Evolutionary conservation across 164 flowering plant genomes (phyloP).

Genomic region (Litsea cubeba): DNA sequence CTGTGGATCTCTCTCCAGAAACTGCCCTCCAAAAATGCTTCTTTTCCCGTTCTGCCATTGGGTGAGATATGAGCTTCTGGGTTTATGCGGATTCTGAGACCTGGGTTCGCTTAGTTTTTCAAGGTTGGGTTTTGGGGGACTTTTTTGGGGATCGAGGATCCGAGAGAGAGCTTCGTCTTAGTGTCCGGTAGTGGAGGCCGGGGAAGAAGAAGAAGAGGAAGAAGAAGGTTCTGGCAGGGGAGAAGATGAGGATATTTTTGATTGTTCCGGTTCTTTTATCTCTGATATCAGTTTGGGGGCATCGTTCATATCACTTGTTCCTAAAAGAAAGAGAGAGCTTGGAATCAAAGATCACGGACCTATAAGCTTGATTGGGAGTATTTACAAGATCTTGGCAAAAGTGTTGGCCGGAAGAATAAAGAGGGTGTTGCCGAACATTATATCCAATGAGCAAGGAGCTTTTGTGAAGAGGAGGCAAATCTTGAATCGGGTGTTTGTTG

Average conservation of each 20-base stretch:
- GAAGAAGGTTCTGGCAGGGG: not conserved
- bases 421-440: too few relatives aligned
- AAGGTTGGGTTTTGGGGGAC: slow-evolving; percentile 7
- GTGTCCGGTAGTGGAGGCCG: not conserved
- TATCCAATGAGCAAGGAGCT: too few relatives aligned
- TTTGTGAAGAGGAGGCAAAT: too few relatives aligned
- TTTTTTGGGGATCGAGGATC: slow-evolving; percentile 14
- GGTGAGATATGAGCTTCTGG: slow-evolving; percentile 16
- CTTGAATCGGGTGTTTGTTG: too few relatives aligned
- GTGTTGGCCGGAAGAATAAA: too few relatives aligned
- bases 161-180: slow-evolving; percentile 7
- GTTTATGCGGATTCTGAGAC: slow-evolving; percentile 3
- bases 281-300: slow-evolving; percentile 7
- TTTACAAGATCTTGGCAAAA: too few relatives aligned
- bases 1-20: not conserved
- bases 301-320: too few relatives aligned
- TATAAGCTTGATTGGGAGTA: too few relatives aligned
- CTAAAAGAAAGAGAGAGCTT: too few relatives aligned
- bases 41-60: slow-evolving; percentile 28
- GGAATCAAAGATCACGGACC: too few relatives aligned
- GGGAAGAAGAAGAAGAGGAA: not conserved
- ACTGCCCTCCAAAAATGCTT: not conserved
- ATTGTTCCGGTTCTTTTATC: slow-evolving; percentile 7
- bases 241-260: not conserved
- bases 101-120: slow-evolving; percentile 20